Evolutionary conservation across 1,284 basidiomycete genomes (phyloP), one percentile per base, ranked within the genome.

Genomic region (Cerioporus squamosus): DNA sequence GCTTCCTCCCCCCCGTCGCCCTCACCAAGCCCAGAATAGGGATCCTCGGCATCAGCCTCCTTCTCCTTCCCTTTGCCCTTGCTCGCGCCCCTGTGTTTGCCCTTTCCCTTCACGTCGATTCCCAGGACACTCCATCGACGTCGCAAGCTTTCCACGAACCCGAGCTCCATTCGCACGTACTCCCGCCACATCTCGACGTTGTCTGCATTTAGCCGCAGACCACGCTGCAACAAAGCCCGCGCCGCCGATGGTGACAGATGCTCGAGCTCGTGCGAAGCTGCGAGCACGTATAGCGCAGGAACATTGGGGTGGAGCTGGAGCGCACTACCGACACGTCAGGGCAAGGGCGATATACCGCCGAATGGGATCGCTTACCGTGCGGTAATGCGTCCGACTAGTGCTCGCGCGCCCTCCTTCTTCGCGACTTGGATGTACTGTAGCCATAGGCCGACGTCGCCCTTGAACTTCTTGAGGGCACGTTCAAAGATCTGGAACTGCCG

Each of bases 401-500:
- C 87, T 14, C 86, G 81, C 65, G 95, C 95, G 5, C 89, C 86
- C 70, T 93, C 87, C 45, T 85, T 83, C 71, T 92, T 89, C 1
- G 94, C 94, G 38, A 93, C 84, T 60, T 91, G 82, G 57, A 97
- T 87, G 70, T 97, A 97, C 60, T 94, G 88, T 50, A 92, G 78
- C 95, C 95, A 98, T 1, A 95, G 81, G 1, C 83, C 87, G 5
- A 97, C 81, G 69, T 97, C 95, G 17, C 84, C 84, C 69, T 94
- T 94, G 82, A 97, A 97, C 71, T 91, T 92, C 72, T 85, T 88
- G 17, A 96, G 81, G 3, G 93, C 93, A 23, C 95, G 87, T 74
- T 97, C 94, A 66, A 95, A 94, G 65, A 97, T 94, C 67, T 93
- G 88, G 71, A 94, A 89, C 67, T 94, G 91, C 63, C 94, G 77